Evolutionary conservation across 805 yeast genomes (phyloP).

Genomic region (Candida boleticola): DNA sequence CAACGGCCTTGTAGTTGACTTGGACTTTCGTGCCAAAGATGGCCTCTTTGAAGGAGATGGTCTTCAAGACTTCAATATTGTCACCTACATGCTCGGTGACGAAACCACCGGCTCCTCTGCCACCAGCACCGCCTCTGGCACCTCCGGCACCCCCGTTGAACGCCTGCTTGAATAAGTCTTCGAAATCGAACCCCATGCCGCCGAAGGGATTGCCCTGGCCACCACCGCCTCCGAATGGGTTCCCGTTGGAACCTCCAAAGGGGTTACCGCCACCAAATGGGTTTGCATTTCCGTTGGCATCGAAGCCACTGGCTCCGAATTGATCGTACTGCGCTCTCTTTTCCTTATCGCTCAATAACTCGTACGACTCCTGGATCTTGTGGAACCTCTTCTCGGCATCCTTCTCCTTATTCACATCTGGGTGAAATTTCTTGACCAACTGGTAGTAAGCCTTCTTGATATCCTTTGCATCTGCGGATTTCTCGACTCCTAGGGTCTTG

Average conservation of each 20-base stretch:
- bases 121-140: slow-evolving; percentile 32
- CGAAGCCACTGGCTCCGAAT: slow-evolving; percentile 86
- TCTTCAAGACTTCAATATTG: slow-evolving; percentile 75
- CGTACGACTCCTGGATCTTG: slow-evolving; percentile 91
- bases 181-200: slow-evolving; percentile 49
- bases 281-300: slow-evolving; percentile 51
- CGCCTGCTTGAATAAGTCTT: slow-evolving; percentile 48
- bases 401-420: slow-evolving; percentile 91
- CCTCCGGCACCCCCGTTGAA: slow-evolving; percentile 45
- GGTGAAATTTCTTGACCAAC: slow-evolving; percentile 91
- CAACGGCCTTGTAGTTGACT: slow-evolving; percentile 71
- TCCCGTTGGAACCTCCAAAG: slow-evolving; percentile 46
- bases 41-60: slow-evolving; percentile 80
- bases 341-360: slow-evolving; percentile 77
- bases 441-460: slow-evolving; percentile 94
- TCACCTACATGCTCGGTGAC: slow-evolving; percentile 87
- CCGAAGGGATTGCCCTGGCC: slow-evolving; percentile 51
- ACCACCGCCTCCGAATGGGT: slow-evolving; percentile 29
- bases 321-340: slow-evolving; percentile 90
- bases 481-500: slow-evolving; percentile 72
- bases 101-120: slow-evolving; percentile 42
- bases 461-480: slow-evolving; percentile 69
- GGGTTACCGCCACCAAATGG: slow-evolving; percentile 39
- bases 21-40: slow-evolving; percentile 71
- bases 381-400: slow-evolving; percentile 89